These are phyloP conservation scores for Plasmodium billcollinsi DNA, from an alignment of 169 alveolate species.

Conservation along the genomic window DNA sequence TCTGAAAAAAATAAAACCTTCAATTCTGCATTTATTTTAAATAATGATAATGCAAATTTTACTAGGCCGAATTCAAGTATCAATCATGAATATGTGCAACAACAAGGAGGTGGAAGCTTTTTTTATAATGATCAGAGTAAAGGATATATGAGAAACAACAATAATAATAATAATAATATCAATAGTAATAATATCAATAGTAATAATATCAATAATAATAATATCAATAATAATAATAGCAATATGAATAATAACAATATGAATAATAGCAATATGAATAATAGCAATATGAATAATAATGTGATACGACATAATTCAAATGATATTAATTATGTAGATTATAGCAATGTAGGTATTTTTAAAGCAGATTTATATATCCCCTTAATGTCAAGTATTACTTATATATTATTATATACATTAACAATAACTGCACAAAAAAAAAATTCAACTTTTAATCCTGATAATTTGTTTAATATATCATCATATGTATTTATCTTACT, in stretches of 20 bases:
- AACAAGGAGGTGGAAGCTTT: not conserved
- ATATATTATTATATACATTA: slow-evolving; percentile 37
- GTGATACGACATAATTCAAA: slow-evolving; percentile 32
- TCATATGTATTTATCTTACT: slow-evolving; percentile 53
- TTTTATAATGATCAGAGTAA: slow-evolving; percentile 10
- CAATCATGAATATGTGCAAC: not conserved
- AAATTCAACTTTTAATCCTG: slow-evolving; percentile 43
- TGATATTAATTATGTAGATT: slow-evolving; percentile 49
- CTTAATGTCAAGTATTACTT: slow-evolving; percentile 45
- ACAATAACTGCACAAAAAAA: slow-evolving; percentile 47
- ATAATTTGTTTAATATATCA: slow-evolving; percentile 40
- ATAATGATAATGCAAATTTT: not conserved
- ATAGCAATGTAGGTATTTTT: slow-evolving; percentile 52
- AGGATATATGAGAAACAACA: not conserved
- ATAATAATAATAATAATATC: not conserved
- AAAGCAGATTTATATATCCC: slow-evolving; percentile 69
- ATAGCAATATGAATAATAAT: not conserved
- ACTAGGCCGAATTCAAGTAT: not conserved
- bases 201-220: not conserved
- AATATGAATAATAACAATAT: no score
- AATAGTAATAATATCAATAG: not conserved
- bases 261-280: no score
- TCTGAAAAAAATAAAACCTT: slow-evolving; percentile 1
- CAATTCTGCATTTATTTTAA: slow-evolving; percentile 27
- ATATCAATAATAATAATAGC: not conserved